Evolutionary conservation across 768 basidiomycete species (phyloP).

Genomic region (Termitomyces sp.): DNA sequence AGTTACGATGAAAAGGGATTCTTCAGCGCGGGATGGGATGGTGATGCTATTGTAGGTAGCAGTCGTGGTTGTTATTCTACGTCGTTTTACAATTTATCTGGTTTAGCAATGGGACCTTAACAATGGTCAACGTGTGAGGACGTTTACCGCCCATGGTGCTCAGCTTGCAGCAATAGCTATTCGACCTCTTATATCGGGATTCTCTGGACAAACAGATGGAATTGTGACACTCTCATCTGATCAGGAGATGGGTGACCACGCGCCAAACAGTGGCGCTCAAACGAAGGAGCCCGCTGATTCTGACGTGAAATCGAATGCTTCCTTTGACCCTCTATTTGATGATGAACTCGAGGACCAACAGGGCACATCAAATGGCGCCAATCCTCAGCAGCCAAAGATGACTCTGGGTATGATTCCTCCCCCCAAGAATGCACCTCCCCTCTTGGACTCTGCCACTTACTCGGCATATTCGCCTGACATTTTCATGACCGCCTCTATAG

Average conservation of each 20-base stretch:
- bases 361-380: constrained; percentile 11
- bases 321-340: constrained; percentile 88
- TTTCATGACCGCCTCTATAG: constrained; percentile 83
- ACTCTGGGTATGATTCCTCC: constrained; percentile 37
- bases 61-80: background rate
- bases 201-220: constrained; percentile 19
- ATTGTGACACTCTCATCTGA: constrained; percentile 2
- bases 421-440: constrained; percentile 72
- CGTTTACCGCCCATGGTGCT: constrained; percentile 75
- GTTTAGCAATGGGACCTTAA: constrained; percentile 96
- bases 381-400: constrained; percentile 11
- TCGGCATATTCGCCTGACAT: constrained; percentile 72
- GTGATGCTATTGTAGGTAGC: constrained; percentile 69
- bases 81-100: constrained; percentile 8
- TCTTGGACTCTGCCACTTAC: constrained; percentile 59
- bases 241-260: constrained; percentile 1
- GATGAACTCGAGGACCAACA: constrained; percentile 42
- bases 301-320: constrained; percentile 73
- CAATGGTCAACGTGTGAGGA: constrained; percentile 73
- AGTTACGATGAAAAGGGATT: constrained; percentile 79
- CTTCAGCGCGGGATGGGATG: constrained; percentile 94
- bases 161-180: constrained; percentile 81
- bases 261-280: background rate
- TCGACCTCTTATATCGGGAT: constrained; percentile 49
- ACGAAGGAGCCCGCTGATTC: constrained; percentile 24